Conservation (phyloP, 129 eudicot genomes). For the Pulicaria dysenterica region DNA sequence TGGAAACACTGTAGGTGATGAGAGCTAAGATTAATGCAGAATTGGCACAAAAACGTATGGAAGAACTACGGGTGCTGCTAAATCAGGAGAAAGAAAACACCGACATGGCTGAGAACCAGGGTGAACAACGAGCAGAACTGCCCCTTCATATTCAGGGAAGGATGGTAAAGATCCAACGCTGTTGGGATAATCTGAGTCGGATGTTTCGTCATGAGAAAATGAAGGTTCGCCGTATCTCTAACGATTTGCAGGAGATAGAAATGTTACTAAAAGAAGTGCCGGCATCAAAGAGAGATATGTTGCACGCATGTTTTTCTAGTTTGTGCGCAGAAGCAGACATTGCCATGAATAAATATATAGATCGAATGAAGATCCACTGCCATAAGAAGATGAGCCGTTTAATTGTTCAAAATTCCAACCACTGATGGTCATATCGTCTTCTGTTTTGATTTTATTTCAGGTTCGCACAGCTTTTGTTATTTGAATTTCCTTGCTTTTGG, state of each 20-base stretch:
- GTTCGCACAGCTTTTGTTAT: too few relatives aligned
- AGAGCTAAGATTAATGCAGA: background rate
- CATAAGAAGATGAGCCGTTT: background rate
- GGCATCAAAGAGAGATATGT: background rate
- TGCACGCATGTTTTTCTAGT: constrained; percentile 5
- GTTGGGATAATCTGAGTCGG: background rate
- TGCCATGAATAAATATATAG: constrained; percentile 3
- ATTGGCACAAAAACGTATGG: background rate
- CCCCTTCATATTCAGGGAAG: background rate
- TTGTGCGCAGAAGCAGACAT: constrained; percentile 13
- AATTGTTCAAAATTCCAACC: too few relatives aligned
- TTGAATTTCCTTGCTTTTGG: too few relatives aligned
- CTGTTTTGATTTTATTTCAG: too few relatives aligned
- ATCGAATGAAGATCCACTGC: constrained; percentile 1
- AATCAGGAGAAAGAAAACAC: background rate
- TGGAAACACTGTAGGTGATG: background rate
- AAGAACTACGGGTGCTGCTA: background rate
- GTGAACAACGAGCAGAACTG: background rate
- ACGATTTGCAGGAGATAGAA: background rate
- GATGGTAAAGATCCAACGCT: background rate
- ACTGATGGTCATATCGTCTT: too few relatives aligned
- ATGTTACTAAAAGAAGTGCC: background rate
- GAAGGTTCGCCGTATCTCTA: background rate
- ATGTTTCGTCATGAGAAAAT: background rate
- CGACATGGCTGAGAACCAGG: background rate